Percentiles rank a stretch among this genome's conserved stretches.
These are phyloP conservation scores for Jimgerdemannia lactiflua DNA, from an alignment of 192 early-diverging fungal genomes.

Conservation along the genomic window DNA sequence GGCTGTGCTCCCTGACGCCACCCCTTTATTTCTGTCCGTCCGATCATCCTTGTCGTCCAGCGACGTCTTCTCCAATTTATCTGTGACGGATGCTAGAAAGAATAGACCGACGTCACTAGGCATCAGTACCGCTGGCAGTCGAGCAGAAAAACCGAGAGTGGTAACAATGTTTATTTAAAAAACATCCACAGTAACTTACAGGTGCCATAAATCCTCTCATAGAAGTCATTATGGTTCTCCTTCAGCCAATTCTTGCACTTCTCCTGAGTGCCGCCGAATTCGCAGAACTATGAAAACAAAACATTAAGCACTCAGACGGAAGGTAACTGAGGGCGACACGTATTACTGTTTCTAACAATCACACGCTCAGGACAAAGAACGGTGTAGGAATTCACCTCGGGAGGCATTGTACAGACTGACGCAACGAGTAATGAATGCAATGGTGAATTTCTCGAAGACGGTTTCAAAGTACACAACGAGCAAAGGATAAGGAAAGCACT, in stretches of 20 bases:
- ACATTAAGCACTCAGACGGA: neutral
- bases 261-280: slow-evolving; percentile 77
- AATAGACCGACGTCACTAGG: neutral
- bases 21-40: slow-evolving; percentile 15
- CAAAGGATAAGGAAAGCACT: neutral
- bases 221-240: slow-evolving; percentile 53
- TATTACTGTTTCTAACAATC: neutral
- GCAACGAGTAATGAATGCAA: neutral
- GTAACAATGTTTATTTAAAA: neutral
- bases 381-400: slow-evolving; percentile 25
- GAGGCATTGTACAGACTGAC: slow-evolving; percentile 43
- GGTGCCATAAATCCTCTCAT: slow-evolving; percentile 54
- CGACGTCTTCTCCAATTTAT: slow-evolving; percentile 9
- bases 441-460: neutral
- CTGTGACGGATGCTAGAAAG: slow-evolving; percentile 1
- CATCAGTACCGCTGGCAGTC: neutral
- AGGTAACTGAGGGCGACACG: too few relatives aligned
- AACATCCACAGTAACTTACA: slow-evolving; percentile 1
- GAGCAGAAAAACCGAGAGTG: neutral
- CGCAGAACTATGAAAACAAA: slow-evolving; percentile 74
- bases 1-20: slow-evolving; percentile 21
- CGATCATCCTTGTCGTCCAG: slow-evolving; percentile 35
- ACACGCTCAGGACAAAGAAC: neutral
- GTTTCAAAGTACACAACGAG: neutral
- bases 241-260: slow-evolving; percentile 83